Conservation (phyloP, 352 stramenopile species). For the Discostella stelligera region DNA sequence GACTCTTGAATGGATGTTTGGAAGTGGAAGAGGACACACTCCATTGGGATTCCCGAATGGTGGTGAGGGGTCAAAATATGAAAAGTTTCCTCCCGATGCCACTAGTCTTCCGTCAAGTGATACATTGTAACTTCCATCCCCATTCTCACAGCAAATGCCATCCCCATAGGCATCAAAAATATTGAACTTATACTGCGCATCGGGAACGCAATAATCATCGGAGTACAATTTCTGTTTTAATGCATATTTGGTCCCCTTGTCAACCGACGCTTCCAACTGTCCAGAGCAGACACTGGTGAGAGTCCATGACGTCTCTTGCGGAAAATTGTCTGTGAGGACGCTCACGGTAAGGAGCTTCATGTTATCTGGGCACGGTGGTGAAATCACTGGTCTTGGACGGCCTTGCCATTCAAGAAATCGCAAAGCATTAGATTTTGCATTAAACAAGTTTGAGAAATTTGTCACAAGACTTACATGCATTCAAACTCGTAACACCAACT, state of each 20-base stretch:
- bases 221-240: neutral
- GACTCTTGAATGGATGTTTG: no score
- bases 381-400: neutral
- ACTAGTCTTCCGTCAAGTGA: neutral
- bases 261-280: neutral
- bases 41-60: neutral
- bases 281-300: neutral
- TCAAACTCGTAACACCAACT: constrained; percentile 8
- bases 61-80: neutral
- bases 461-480: constrained; percentile 2
- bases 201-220: neutral
- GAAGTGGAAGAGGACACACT: no score
- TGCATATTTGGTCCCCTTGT: neutral
- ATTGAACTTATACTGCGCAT: constrained; percentile 9
- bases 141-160: constrained; percentile 19
- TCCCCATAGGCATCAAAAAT: constrained; percentile 22
- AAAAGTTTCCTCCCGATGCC: neutral
- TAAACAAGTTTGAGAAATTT: neutral
- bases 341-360: constrained; percentile 1
- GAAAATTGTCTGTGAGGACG: constrained; percentile 8
- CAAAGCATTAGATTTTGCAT: neutral
- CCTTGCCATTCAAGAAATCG: neutral
- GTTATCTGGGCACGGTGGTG: constrained; percentile 2
- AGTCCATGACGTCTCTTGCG: neutral
- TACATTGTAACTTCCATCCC: constrained; percentile 1